phyloP scores from a whole-genome alignment of 768 basidiomycete species.

The Hypholoma fasciculare region DNA sequence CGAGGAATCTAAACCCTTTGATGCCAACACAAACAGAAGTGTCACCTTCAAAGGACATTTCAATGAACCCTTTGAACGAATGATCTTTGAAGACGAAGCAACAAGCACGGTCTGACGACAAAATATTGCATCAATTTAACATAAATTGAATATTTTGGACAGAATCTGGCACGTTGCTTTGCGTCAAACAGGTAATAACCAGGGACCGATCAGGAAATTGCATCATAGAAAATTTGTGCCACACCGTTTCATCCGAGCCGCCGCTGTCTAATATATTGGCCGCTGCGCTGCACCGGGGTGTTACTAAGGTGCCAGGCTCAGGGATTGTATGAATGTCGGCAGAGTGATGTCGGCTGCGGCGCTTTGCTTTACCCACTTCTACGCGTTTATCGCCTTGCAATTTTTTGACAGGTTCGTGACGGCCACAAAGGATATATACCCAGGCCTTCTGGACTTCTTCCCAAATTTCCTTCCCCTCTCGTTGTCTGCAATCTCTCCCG shows the following conservation, averaged over 20 bases:
- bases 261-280: slow-evolving; percentile 7
- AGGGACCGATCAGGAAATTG: slow-evolving; percentile 1
- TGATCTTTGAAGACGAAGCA: no score
- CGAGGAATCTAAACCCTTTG: no score
- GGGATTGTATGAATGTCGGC: slow-evolving; percentile 3
- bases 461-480: background rate
- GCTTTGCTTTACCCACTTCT: slow-evolving; percentile 4
- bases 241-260: slow-evolving; percentile 4
- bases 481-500: background rate
- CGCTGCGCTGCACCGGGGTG: slow-evolving; percentile 1
- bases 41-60: no score
- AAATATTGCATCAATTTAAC: background rate
- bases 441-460: no score
- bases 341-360: background rate
- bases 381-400: slow-evolving; percentile 2
- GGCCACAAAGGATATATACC: slow-evolving; percentile 1
- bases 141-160: background rate
- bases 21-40: no score
- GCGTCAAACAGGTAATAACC: background rate
- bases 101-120: background rate
- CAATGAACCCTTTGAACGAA: no score
- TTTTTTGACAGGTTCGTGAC: slow-evolving; percentile 2
- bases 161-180: background rate
- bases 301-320: background rate
- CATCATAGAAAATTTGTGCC: slow-evolving; percentile 1